Evolutionary conservation across 2,329 filamentous ascomycete genomes (phyloP), one percentile per base, ranked within the genome.

Genomic region (Colletotrichum neosansevieriae): DNA sequence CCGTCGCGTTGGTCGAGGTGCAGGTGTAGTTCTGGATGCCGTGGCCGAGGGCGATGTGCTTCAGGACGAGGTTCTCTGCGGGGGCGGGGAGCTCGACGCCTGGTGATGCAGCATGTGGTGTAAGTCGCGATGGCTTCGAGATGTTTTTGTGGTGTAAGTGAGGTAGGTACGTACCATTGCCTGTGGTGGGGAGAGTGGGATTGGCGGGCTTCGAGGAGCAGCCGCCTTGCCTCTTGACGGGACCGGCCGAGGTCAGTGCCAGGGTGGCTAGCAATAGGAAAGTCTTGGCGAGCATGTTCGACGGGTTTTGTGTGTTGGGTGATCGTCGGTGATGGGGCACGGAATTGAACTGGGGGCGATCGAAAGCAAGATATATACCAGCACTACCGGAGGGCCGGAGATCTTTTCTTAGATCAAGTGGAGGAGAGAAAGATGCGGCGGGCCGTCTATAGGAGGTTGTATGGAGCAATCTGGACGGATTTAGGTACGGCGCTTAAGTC

Each of bases 1-100:
- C 88, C 19, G 79, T 76, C 13, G 83, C 77, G 3, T 74, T 67
- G n/a, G 72, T 71, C 12, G 73, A 63, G 34, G 73, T 75, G 78
- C 89, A 92, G 42, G 87, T 89, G 82, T 92, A 92, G 84, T 92
- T 92, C 74, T 92, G 89, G 73, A 89, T 86, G 65, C 89, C 89
- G 72, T 89, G 85, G 72, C 89, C 89, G 47, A 92, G 79, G 63
- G 83, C 84, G 70, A 92, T 85, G 79, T 84, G 79, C 75, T 86
- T 84, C 42, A 89, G 79, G 5, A 76, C 75, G 49, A 81, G 73
- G 70, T 74, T 74, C 10, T 78, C 69, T 3, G 83, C 71, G 1
- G 82, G 82, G 4, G 76, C 67, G n/a, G 81, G 76, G 32, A 89
- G 84, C 58, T 87, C 80, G 24, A 73, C 74, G 42, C 76, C 81